These are phyloP conservation scores for Boletus subcaerulescens DNA, from an alignment of 768 basidiomycete species.

Conservation along the genomic window DNA sequence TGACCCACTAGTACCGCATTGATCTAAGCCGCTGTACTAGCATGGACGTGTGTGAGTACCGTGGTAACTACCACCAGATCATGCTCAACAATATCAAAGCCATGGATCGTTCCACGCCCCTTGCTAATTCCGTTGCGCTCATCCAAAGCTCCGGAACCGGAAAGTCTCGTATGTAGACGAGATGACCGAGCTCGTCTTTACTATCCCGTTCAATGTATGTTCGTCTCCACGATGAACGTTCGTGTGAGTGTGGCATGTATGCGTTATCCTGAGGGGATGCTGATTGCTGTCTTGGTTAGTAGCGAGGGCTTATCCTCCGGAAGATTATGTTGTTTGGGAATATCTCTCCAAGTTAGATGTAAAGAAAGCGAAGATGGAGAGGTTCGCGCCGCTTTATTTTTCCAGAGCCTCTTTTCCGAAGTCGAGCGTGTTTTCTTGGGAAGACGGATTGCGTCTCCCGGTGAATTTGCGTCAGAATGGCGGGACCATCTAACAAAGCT, in stretches of 20 bases:
- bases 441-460: background rate
- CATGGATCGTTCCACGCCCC: no score
- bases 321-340: background rate
- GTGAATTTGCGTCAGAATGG: background rate
- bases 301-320: background rate
- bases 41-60: no score
- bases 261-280: background rate
- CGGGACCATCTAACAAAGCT: background rate
- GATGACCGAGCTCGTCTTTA: no score
- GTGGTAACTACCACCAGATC: no score
- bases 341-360: background rate
- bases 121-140: no score
- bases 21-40: no score
- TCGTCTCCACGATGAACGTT: no score
- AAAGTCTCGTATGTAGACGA: no score
- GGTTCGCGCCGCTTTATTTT: background rate
- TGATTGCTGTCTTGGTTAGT: background rate
- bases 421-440: background rate
- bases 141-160: no score
- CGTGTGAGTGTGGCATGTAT: background rate
- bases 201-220: no score
- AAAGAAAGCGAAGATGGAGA: background rate
- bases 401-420: background rate
- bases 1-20: no score
- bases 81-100: no score